phyloP scores from a whole-genome alignment of 139 green algal genomes.

The Auxenochlorella protothecoides region DNA sequence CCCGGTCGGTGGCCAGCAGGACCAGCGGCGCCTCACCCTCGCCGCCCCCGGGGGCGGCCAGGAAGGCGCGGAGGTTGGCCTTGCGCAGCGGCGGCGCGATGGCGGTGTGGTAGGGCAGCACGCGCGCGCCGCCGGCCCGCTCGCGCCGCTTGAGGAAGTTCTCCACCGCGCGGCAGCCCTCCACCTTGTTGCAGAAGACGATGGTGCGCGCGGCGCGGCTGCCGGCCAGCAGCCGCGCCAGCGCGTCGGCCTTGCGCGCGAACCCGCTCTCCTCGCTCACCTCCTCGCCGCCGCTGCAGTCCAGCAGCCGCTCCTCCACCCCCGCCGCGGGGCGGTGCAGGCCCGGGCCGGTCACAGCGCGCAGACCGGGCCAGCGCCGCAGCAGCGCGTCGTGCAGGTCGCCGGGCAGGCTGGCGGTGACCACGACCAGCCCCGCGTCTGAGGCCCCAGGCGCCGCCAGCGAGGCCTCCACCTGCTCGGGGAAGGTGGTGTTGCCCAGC shows the following conservation, averaged over 20 bases:
- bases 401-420: not conserved
- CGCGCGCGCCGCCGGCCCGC: slow-evolving; percentile 6
- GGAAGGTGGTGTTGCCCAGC: slow-evolving; percentile 76
- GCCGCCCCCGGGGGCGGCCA: not conserved
- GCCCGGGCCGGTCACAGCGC: slow-evolving; percentile 55
- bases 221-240: slow-evolving; percentile 33
- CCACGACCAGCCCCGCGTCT: not conserved
- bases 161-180: slow-evolving; percentile 78
- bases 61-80: slow-evolving; percentile 31
- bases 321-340: slow-evolving; percentile 68
- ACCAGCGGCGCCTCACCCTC: slow-evolving; percentile 15
- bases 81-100: slow-evolving; percentile 43
- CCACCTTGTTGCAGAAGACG: slow-evolving; percentile 90
- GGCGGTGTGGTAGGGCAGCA: slow-evolving; percentile 80
- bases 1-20: slow-evolving; percentile 68
- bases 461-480: slow-evolving; percentile 42
- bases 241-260: slow-evolving; percentile 60
- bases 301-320: slow-evolving; percentile 77
- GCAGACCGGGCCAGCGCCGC: slow-evolving; percentile 43
- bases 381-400: not conserved
- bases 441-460: slow-evolving; percentile 16
- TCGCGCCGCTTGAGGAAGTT: slow-evolving; percentile 66
- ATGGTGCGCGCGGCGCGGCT: slow-evolving; percentile 31
- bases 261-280: slow-evolving; percentile 63
- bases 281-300: slow-evolving; percentile 84